These are phyloP conservation scores for Cunninghamia lanceolata DNA, from an alignment of 75 land plant genomes.

Conservation along the genomic window DNA sequence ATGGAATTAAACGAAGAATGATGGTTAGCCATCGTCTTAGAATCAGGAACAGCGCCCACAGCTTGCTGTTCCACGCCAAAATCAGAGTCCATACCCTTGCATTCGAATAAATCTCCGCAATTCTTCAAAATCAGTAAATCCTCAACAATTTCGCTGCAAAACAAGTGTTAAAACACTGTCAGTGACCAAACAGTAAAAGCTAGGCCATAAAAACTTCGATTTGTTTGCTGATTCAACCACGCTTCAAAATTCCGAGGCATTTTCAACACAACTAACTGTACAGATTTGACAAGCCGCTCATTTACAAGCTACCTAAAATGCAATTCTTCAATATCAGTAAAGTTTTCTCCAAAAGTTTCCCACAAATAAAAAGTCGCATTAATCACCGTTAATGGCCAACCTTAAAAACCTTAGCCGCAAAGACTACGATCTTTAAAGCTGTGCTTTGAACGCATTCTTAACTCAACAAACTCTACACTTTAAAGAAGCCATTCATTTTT, in stretches of 20 bases:
- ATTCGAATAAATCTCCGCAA: background rate
- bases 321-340: background rate
- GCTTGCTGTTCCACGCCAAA: slow-evolving; percentile 3
- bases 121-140: background rate
- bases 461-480: background rate
- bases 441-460: background rate
- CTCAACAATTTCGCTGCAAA: background rate
- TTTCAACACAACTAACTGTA: background rate
- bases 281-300: background rate
- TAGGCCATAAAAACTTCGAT: background rate
- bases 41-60: background rate
- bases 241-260: background rate
- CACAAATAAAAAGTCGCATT: background rate
- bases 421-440: background rate
- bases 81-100: slow-evolving; percentile 6
- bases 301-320: background rate
- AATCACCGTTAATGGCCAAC: background rate
- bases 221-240: background rate
- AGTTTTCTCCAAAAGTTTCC: background rate
- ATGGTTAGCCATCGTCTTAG: slow-evolving; percentile 7
- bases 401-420: background rate
- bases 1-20: slow-evolving; percentile 3
- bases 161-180: background rate
- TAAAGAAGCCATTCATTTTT: background rate
- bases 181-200: background rate